Conservation (phyloP, 1,139 yeast species). For the Suhomyces yuchorum region DNA sequence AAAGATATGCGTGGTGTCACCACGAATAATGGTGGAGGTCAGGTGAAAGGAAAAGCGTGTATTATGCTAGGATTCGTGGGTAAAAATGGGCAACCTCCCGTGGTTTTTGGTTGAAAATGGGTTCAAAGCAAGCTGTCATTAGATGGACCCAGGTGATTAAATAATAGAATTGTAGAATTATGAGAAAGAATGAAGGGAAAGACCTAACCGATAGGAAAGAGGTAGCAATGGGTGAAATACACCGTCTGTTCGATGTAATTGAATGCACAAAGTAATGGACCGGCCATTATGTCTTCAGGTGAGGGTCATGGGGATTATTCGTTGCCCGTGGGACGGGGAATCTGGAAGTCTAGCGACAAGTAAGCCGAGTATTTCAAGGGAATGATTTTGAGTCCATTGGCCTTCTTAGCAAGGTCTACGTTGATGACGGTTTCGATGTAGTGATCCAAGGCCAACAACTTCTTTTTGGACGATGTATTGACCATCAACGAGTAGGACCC, state of each 20-base stretch:
- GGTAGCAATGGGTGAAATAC: too few species aligned
- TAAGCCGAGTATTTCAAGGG: conserved; percentile 61
- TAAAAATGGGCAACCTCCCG: too few species aligned
- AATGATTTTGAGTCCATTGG: conserved; percentile 42
- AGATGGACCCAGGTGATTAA: too few species aligned
- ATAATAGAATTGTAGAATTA: too few species aligned
- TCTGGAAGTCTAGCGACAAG: conserved; percentile 60
- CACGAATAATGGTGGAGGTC: too few species aligned
- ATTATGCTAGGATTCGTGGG: too few species aligned
- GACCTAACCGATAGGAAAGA: too few species aligned
- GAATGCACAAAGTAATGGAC: background rate
- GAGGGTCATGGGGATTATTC: background rate
- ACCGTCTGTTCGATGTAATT: background rate
- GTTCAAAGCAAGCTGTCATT: too few species aligned
- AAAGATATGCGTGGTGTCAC: too few species aligned
- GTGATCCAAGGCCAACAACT: conserved; percentile 43
- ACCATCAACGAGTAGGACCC: conserved; percentile 30
- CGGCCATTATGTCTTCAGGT: background rate
- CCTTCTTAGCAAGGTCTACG: conserved; percentile 22
- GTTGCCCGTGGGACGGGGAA: conserved; percentile 40
- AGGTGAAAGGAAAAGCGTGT: too few species aligned
- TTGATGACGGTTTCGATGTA: conserved; percentile 48
- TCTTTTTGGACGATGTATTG: conserved; percentile 28
- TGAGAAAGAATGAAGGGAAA: too few species aligned
- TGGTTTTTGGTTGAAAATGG: too few species aligned